These are phyloP conservation scores for Colletotrichum tabaci DNA, from an alignment of 2,329 filamentous ascomycete genomes.

Conservation along the genomic window DNA sequence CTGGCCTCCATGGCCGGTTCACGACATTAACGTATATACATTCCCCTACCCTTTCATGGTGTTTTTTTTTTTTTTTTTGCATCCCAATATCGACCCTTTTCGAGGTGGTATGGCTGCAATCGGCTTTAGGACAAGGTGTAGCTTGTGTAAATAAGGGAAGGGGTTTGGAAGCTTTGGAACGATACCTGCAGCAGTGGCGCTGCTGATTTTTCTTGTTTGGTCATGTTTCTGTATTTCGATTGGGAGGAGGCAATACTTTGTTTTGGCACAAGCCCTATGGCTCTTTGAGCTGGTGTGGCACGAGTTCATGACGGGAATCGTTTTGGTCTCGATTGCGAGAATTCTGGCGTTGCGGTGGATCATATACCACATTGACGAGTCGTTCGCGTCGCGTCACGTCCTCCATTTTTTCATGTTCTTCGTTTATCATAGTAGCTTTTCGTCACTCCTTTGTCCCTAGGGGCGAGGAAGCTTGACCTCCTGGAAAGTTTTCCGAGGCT, in stretches of 20 bases:
- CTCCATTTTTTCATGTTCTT: constrained; percentile 16
- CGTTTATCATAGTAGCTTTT: constrained; percentile 20
- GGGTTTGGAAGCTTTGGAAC: constrained; percentile 1
- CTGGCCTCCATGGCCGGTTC: not conserved
- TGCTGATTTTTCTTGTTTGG: not conserved
- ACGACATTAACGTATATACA: constrained; percentile 34
- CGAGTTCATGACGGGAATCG: constrained; percentile 30
- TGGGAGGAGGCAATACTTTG: constrained; percentile 27
- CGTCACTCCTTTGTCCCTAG: constrained; percentile 18
- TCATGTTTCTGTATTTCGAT: not conserved
- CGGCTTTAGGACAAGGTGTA: not conserved
- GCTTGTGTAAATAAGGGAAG: constrained; percentile 34
- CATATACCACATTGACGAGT: constrained; percentile 42
- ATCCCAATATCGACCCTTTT: not conserved
- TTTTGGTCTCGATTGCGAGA: constrained; percentile 32
- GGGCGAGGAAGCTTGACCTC: constrained; percentile 2
- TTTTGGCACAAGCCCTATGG: constrained; percentile 9
- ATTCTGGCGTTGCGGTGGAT: constrained; percentile 41
- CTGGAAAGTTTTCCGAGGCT: too few relatives aligned
- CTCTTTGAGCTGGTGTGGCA: constrained; percentile 9
- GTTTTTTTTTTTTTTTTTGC: too few relatives aligned
- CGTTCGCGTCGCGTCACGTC: constrained; percentile 37
- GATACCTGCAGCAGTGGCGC: not conserved
- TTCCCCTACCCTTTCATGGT: not conserved
- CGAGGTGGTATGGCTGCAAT: not conserved